A percentile compares a stretch with the other conserved stretches of the same genome.
Evolutionary conservation across 495 filamentous ascomycete species (phyloP).

Genomic region (Cetradonia linearis): DNA sequence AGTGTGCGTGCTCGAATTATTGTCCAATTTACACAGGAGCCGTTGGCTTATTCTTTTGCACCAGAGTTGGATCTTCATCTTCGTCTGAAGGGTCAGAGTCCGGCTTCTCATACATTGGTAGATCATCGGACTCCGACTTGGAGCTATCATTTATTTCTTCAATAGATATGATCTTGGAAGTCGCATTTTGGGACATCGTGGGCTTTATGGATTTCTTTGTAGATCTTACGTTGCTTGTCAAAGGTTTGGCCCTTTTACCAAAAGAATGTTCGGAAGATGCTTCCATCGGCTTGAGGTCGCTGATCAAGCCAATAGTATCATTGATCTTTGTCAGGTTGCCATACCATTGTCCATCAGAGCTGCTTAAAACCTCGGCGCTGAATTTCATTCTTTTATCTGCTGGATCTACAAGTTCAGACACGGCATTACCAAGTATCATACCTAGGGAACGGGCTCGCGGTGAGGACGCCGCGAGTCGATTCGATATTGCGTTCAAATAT

Average conservation of each 20-base stretch:
- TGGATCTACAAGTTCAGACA: conserved; percentile 73
- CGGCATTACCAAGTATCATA: conserved; percentile 74
- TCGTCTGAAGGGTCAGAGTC: conserved; percentile 88
- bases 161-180: conserved; percentile 49
- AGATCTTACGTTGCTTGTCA: neutral
- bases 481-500: conserved; percentile 73
- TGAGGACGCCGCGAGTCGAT: conserved; percentile 70
- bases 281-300: conserved; percentile 33
- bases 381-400: conserved; percentile 67
- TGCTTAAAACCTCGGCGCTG: conserved; percentile 66
- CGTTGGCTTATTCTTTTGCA: conserved; percentile 70
- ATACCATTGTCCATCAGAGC: conserved; percentile 68
- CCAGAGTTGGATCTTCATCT: conserved; percentile 80
- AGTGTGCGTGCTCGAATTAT: neutral
- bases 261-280: neutral
- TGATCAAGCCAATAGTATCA: conserved; percentile 54
- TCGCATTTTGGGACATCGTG: conserved; percentile 23
- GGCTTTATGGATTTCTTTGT: conserved; percentile 12
- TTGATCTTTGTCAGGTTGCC: conserved; percentile 50
- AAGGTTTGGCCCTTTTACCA: conserved; percentile 11
- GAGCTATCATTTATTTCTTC: conserved; percentile 54
- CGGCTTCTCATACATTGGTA: conserved; percentile 77
- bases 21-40: conserved; percentile 59
- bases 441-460: conserved; percentile 70
- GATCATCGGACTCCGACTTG: conserved; percentile 56